These are phyloP conservation scores for Leucosporidium creatinivorum DNA, from an alignment of 768 basidiomycete species.

Conservation along the genomic window DNA sequence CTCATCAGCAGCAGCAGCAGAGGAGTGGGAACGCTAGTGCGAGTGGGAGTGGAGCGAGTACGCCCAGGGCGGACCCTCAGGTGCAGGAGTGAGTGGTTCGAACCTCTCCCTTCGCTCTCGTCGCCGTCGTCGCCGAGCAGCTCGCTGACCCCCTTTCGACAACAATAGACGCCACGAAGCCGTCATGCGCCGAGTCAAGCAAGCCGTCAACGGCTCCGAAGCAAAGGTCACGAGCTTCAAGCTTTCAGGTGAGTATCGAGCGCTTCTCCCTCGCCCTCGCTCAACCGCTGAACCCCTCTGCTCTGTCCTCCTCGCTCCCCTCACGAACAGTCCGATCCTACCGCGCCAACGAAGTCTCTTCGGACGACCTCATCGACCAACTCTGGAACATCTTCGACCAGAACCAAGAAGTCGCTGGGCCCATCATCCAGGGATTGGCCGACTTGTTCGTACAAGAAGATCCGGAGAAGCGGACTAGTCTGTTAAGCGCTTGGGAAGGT, in stretches of 20 bases:
- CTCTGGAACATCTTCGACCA: constrained; percentile 71
- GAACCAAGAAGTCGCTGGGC: constrained; percentile 62
- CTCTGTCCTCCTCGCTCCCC: constrained; percentile 29
- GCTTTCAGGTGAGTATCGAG: too few relatives aligned
- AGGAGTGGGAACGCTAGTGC: background rate
- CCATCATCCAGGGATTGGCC: constrained; percentile 57
- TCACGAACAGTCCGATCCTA: constrained; percentile 75
- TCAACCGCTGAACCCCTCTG: too few relatives aligned
- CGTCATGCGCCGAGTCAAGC: constrained; percentile 56
- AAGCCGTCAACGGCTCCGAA: constrained; percentile 39
- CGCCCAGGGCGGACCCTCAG: too few relatives aligned
- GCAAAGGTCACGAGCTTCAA: constrained; percentile 43
- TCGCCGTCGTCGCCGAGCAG: too few relatives aligned
- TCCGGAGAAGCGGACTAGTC: constrained; percentile 69
- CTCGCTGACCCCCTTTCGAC: too few relatives aligned
- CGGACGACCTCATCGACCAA: constrained; percentile 77
- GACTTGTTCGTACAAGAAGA: constrained; percentile 62
- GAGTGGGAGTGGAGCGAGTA: too few relatives aligned
- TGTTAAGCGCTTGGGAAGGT: constrained; percentile 71
- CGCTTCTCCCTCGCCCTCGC: too few relatives aligned
- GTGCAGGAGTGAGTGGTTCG: too few relatives aligned
- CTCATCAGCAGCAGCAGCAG: background rate
- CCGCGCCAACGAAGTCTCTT: constrained; percentile 64
- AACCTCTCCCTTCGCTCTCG: too few relatives aligned
- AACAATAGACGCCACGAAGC: constrained; percentile 46